Conservation (phyloP, 179 eudicot genomes). For the Patellifolia procumbens region DNA sequence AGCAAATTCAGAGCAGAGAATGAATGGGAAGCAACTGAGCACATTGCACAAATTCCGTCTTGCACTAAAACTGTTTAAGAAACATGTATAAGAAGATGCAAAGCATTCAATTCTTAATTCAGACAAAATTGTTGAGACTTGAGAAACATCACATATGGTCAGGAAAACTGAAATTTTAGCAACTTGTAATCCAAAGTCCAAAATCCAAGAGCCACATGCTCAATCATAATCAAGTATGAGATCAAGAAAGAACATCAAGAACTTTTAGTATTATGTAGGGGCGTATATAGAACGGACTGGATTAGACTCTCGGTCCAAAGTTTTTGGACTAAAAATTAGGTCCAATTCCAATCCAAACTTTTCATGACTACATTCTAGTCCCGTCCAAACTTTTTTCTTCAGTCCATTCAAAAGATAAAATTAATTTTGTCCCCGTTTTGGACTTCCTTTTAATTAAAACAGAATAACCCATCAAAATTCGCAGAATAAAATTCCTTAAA, state of each 20-base stretch:
- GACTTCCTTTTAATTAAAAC: too few species aligned
- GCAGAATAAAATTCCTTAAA: too few species aligned
- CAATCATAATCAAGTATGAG: background rate
- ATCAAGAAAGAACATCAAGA: background rate
- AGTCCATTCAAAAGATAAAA: too few species aligned
- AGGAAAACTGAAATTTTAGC: background rate
- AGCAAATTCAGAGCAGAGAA: constrained; percentile 6
- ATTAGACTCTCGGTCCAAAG: too few species aligned
- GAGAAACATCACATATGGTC: background rate
- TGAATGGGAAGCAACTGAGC: background rate
- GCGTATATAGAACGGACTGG: too few species aligned
- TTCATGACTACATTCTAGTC: too few species aligned
- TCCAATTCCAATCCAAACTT: too few species aligned
- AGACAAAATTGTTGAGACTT: background rate
- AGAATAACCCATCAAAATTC: too few species aligned
- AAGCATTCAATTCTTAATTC: background rate
- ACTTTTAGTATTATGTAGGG: background rate
- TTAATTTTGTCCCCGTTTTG: too few species aligned
- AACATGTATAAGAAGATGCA: background rate
- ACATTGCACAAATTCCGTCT: background rate
- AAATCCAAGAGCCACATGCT: background rate
- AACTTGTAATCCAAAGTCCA: background rate
- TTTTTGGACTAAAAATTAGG: too few species aligned
- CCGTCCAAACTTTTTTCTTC: too few species aligned
- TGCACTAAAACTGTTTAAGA: background rate